Evolutionary conservation across 805 yeast genomes (phyloP), one percentile per base, ranked within the genome.

Genomic region (Hermanozyma aechmeae): DNA sequence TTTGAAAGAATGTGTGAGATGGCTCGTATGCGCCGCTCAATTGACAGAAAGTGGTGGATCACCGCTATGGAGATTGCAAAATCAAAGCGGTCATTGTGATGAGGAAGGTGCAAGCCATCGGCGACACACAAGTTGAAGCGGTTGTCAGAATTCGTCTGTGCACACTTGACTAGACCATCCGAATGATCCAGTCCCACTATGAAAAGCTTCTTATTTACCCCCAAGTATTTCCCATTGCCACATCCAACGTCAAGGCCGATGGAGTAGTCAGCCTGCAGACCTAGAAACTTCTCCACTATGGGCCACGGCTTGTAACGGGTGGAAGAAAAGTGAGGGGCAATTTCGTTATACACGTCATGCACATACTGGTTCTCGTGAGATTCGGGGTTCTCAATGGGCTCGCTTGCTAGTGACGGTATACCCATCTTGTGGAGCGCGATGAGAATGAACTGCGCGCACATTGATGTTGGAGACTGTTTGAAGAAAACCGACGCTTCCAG

Each of bases 261-360:
- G 1, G 78, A 57, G 24, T 84, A 79, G 5, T 58, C 56, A 0
- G 49, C 34, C 42, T 72, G 70, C 1, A 53, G 41, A 8, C 42
- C 47, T 25, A 92, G 55, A 47, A 80, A 92, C 35, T 65, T 53
- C 29, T 82, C 83, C 15, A 92, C 98, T 13, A 86, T 76, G 6
- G 97, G 97, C 98, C 98, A 92, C 16, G 97, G 96, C 60, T 82
- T 89, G 57, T 87, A 92, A 27, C 98, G 56, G 0, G 98, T 92
- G 42, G 79, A 79, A 2, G 97, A 87, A 52, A 92, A 92, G 51
- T 92, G 98, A 7, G 77, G 43, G 0, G 98, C 97, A 16, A 92
- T 92, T 34, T 81, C 82, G 48, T 92, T 83, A 59, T 92, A 92
- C 8, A 92, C 95, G n/a, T 72, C 71, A 52, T 92, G 98, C 2